Evolutionary conservation across 2,329 filamentous ascomycete species (phyloP), one percentile per base, ranked within the genome.

Genomic region (Dryadomyces quercivorus): DNA sequence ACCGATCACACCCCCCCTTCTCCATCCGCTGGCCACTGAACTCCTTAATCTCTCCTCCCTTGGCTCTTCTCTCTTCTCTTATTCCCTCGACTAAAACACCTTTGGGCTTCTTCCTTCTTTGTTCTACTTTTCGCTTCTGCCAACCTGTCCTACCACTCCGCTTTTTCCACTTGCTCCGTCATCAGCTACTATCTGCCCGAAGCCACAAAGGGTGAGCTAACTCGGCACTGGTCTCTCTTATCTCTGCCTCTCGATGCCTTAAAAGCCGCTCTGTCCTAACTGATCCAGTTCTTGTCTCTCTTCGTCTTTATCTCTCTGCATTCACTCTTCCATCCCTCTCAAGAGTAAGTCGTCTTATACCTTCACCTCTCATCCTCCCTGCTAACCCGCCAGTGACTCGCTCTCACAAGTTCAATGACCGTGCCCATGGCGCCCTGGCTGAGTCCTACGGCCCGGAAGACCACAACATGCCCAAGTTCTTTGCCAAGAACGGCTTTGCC

Each of bases 401-500:
- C 70, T 94, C 92, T 61, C 88, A 92, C 82, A 98, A 97, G 78
- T 81, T 78, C 76, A 95, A 90, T 74, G 89, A 95, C 72, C 91
- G 91, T 73, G 86, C 94, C 77, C 87, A 95, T 75, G 82, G 82
- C 64, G 86, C 80, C 65, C 73, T 88, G 62, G 84, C 85, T 61
- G 86, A 93, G 63, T 26, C 42, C 2, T 44, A 38, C 20, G 87
- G 86, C 67, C 75, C 81, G 54, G 78, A 86, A 60, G 86, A 93
- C 62, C 80, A 85, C 64, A 74, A 85, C 64, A 74, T 95, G 31
- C 92, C 93, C 66, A 88, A 90, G 66, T 97, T 87, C 81, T 97
- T 97, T 69, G 89, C 82, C 70, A 96, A 96, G 75, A 74, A 81
- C 57, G 92, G 92, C 61, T 85, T 86, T 66, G 75, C 82, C 63